Base-by-base conservation (phyloP, 164 flowering plant genomes). In the Amborella trichopoda region DNA sequence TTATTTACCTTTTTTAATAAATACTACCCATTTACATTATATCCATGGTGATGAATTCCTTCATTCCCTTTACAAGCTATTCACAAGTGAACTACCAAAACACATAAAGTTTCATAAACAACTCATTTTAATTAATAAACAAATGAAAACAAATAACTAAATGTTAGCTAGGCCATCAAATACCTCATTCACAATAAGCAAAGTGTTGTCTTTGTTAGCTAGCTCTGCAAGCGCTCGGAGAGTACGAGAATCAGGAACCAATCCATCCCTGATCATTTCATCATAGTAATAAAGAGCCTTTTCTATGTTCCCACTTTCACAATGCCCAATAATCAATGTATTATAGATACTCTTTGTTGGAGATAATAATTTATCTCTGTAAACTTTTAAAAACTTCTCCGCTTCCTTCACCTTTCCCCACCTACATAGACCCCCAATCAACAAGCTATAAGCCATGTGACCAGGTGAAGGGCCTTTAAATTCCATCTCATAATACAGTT, bases 401-500 rank as follows among this genome's bases (percentile, higher is more conserved):
- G 94, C 91, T 60, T 74, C 81, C 28, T 54, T 57, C 42, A 71
- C 26, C 55, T 69, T 74, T 41, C 81, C 71, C 46, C 63, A 53
- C 12, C 36, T 53, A 36, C 83, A 74, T 18, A 79, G 50, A 49
- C 64, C 46, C 34, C 45, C 50, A 33, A 83, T 72, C 50, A 86
- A 39, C 2, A 77, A 60, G 22, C 52, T 41, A 34, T 72, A 77
- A 26, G 50, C 58, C 48, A 40, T 32, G 20, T 53, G 32, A 49
- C 76, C 71, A 43, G 78, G 82, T 51, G 70, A 42, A 9, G 72
- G 44, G 6, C 63, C 67, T 32, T 60, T 69, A 59, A 55, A 70
- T 30, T 67, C 78, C 88, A 81, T 83, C 63, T 90, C 97, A 64
- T 81, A 63, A 32, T 68, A 85, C 48, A 83, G 62, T 64, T 83